phyloP scores from a whole-genome alignment of 495 filamentous ascomycete species.

The Tuber umbilicatum region DNA sequence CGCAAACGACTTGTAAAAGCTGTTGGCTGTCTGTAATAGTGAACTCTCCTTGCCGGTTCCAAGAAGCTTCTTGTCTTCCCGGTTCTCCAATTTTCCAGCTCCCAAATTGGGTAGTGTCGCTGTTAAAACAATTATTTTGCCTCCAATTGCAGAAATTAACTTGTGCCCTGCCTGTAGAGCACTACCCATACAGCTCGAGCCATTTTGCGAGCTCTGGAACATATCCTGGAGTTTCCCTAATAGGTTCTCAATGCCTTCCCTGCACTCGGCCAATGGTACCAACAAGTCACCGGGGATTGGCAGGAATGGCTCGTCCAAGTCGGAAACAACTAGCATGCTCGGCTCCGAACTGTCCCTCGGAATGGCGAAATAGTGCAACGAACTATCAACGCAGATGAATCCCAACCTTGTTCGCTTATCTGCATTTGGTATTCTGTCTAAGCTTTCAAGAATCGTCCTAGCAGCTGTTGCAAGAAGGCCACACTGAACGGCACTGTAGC shows the following conservation, averaged over 20 bases:
- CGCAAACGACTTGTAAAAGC: slow-evolving; percentile 98
- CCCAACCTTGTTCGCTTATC: slow-evolving; percentile 86
- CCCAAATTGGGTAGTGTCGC: slow-evolving; percentile 87
- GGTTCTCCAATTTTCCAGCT: slow-evolving; percentile 80
- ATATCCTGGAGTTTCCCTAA: slow-evolving; percentile 86
- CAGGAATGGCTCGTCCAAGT: slow-evolving; percentile 94
- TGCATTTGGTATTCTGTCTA: slow-evolving; percentile 95
- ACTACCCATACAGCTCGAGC: slow-evolving; percentile 82
- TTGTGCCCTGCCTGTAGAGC: slow-evolving; percentile 90
- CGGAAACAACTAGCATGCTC: slow-evolving; percentile 89
- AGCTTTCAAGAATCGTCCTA: slow-evolving; percentile 86
- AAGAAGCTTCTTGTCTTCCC: slow-evolving; percentile 93
- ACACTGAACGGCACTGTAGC: slow-evolving; percentile 80
- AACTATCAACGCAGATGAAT: slow-evolving; percentile 92
- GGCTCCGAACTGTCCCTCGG: slow-evolving; percentile 78
- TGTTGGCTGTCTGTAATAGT: slow-evolving; percentile 81
- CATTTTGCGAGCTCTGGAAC: slow-evolving; percentile 90
- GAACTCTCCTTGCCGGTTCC: slow-evolving; percentile 86
- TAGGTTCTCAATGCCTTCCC: slow-evolving; percentile 83
- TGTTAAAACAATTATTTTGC: slow-evolving; percentile 86
- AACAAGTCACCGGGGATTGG: slow-evolving; percentile 90
- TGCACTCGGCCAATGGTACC: slow-evolving; percentile 81
- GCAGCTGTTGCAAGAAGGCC: slow-evolving; percentile 93
- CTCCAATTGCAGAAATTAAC: slow-evolving; percentile 84
- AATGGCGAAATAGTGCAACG: slow-evolving; percentile 90